Base-by-base conservation (phyloP, 352 stramenopile species). In the Globisporangium yorkense region DNA sequence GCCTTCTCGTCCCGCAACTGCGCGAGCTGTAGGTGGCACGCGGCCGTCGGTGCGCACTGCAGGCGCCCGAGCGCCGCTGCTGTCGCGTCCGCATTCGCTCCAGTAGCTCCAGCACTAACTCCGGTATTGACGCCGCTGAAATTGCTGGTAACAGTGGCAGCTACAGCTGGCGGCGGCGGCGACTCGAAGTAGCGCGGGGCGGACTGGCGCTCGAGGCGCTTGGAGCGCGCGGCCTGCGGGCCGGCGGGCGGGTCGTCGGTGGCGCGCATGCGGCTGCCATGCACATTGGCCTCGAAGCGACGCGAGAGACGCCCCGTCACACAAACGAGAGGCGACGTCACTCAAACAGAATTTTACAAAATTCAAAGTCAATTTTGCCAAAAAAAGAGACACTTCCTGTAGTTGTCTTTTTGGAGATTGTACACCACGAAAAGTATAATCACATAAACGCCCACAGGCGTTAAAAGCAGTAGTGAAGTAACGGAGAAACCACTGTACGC, bases 1-100 rank as follows among this genome's bases (percentile, higher is more conserved):
- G 70, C 62, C 43, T 87, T 79, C 52, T 93, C 83, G 16, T 89
- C 75, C 8, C 65, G 49, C 15, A 89, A 62, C 40, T 73, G 57
- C 18, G 75, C 63, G 41, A 76, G 65, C 45, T 87, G 65, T 20
- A 83, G 41, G 39, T 72, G 72, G 44, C 77, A 84, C 1, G 51
- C 47, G 0, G 62, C 54, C 0, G 59, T 40, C 4, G 63, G 59
- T 0, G 59, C 51, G n/a, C 69, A 77, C 43, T 64, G 27, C 0
- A 59, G 49, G 13, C 51, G 51, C 20, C 54, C 51, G 6, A 59
- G 46, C 16, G 51, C 13, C 39, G 33, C 18, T 24, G 41, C 15
- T 8, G 41, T 6, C 7, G 15, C 15, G 20, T 24, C 16, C 18
- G 41, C 43, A 48, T 15, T 12, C 6, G 43, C 43, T 29, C 18